Base-by-base conservation (phyloP, 179 eudicot species). In the Sideroxylon spinosum region DNA sequence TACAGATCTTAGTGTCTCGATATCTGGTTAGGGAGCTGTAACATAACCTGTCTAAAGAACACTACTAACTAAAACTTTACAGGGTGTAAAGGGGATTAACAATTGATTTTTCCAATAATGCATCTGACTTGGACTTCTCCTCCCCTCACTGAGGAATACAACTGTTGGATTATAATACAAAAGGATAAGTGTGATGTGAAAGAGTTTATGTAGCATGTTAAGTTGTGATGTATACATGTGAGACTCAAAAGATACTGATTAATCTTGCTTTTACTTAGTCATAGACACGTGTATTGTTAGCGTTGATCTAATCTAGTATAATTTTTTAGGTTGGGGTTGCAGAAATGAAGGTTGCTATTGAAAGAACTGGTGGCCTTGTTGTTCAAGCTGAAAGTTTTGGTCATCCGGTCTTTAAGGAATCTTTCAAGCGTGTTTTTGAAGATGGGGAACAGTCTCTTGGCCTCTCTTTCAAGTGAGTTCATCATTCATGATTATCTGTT, bases 381-480 rank as follows among this genome's bases (percentile, higher is more conserved):
- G 98, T 93, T 79, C 80, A 88, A 56, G 88, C 99, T 61, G 99
- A 95, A 87, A 95, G 99, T 88, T 95, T 95, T 81, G 99, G 98
- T 64, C 99, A 95, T 82, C 85, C 98, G 64, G 99, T 95, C 64
- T 95, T 95, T 79, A 95, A 93, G 87, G 94, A 93, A 72, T 95
- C 99, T 25, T 95, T 95, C 83, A 93, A 86, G 83, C 95, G 90
- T 66, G 87, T 91, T 75, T 95, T 95, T 84, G 95, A 93, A 53
- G 88, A 57, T 44, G 97, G 93, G 64, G 99, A 93, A 69, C 95
- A 91, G 78, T 95, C 98, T 68, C 92, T 95, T 67, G 97, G 94
- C 75, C 90, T 95, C 71, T 89, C 92, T 82, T 90, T 86, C 79
- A 90, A 91, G 98, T 95, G 86, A 87, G 95, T 91, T 78, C n/a